These are phyloP conservation scores for Torrubiella hemipterigena DNA, from an alignment of 2,329 filamentous ascomycete genomes.

Conservation along the genomic window DNA sequence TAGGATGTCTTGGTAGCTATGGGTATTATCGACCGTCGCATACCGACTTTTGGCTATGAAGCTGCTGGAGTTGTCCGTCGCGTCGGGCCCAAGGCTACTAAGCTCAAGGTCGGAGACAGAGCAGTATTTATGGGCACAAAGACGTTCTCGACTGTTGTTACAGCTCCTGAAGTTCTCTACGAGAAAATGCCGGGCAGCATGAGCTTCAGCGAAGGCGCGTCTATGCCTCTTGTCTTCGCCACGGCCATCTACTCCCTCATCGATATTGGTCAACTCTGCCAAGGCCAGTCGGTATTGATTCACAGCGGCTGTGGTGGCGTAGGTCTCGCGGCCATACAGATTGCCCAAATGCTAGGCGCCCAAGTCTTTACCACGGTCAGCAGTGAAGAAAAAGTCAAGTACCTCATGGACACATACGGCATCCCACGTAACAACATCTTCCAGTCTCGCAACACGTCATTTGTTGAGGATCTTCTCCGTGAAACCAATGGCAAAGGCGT, in stretches of 20 bases:
- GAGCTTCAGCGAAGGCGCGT: neutral
- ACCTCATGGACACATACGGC: neutral
- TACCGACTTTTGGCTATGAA: too few species aligned
- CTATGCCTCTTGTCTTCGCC: neutral
- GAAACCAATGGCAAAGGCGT: slow-evolving; percentile 13
- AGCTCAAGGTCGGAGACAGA: too few species aligned
- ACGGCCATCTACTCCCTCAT: neutral
- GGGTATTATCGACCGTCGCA: too few species aligned
- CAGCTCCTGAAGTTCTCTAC: too few species aligned
- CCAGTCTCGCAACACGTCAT: slow-evolving; percentile 4
- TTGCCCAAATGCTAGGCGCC: neutral
- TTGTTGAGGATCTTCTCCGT: slow-evolving; percentile 7
- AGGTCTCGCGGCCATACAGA: slow-evolving; percentile 1
- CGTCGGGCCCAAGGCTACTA: too few species aligned
- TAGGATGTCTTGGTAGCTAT: too few species aligned
- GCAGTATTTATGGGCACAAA: too few species aligned
- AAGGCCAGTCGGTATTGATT: neutral
- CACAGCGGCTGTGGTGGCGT: neutral
- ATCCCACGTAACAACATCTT: slow-evolving; percentile 4
- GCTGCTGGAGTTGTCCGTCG: too few species aligned
- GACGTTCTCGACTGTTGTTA: too few species aligned
- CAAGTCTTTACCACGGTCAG: slow-evolving; percentile 1
- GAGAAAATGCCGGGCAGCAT: neutral
- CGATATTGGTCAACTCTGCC: neutral
- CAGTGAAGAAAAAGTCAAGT: neutral